phyloP scores from a whole-genome alignment of 805 yeast species.

The Saccharomycopsis sp. region DNA sequence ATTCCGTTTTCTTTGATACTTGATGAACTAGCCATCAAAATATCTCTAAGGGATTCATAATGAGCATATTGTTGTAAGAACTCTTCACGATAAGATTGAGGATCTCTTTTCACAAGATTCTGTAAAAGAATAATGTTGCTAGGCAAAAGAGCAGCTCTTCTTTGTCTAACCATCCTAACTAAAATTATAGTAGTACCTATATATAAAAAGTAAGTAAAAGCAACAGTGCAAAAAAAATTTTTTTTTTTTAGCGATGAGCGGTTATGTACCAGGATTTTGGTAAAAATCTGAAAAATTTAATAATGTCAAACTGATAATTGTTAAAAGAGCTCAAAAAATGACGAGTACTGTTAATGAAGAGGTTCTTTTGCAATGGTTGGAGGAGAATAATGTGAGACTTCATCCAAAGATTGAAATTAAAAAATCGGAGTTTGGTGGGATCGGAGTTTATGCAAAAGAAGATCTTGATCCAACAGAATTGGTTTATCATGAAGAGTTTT shows the following conservation, averaged over 20 bases:
- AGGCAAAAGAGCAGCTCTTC: conserved; percentile 90
- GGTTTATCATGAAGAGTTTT: neutral
- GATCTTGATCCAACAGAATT: conserved; percentile 28
- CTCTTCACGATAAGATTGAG: conserved; percentile 89
- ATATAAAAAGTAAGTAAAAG: neutral
- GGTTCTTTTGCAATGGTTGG: conserved; percentile 9
- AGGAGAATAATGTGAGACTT: conserved; percentile 6
- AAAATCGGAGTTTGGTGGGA: conserved; percentile 47
- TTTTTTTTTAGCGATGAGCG: conserved; percentile 1
- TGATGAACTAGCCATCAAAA: conserved; percentile 62
- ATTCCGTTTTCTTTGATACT: conserved; percentile 38
- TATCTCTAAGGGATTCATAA: conserved; percentile 83
- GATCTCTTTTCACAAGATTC: conserved; percentile 88
- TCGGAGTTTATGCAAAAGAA: conserved; percentile 57
- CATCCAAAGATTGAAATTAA: conserved; percentile 29
- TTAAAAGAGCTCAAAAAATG: conserved; percentile 4
- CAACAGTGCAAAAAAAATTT: neutral
- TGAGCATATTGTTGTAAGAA: conserved; percentile 88
- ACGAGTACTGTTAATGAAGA: conserved; percentile 9
- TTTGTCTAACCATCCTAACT: conserved; percentile 67
- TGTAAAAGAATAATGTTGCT: conserved; percentile 86
- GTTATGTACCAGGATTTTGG: no score
- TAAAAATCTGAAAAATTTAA: no score
- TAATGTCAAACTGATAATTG: no score
- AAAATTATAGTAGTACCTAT: no score